phyloP scores from a whole-genome alignment of 2,329 filamentous ascomycete species.

The Plectosphaerella plurivora region DNA sequence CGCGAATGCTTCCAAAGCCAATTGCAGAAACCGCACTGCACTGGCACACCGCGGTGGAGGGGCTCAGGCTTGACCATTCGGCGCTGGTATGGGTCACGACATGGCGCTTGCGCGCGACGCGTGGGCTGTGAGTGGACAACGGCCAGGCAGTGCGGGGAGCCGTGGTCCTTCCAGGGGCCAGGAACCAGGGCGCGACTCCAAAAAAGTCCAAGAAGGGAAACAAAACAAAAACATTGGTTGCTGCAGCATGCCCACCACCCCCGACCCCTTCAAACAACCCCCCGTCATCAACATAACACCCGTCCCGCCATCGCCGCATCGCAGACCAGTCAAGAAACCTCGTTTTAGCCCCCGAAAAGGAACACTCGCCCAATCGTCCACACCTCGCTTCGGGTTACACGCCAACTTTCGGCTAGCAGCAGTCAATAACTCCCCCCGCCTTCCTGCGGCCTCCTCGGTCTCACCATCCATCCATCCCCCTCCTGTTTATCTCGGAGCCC shows the following conservation, averaged over 20 bases:
- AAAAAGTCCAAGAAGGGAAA: conserved; percentile 5
- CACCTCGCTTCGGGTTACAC: background rate
- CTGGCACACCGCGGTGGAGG: background rate
- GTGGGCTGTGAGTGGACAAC: background rate
- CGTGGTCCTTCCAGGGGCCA: too few relatives aligned
- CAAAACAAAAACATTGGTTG: conserved; percentile 23
- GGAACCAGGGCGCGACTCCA: background rate
- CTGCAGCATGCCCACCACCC: conserved; percentile 1
- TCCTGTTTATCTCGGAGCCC: conserved; percentile 1
- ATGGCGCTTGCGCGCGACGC: background rate
- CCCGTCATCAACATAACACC: conserved; percentile 3
- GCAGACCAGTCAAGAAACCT: background rate
- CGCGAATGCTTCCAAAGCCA: too few relatives aligned
- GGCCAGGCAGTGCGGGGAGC: background rate
- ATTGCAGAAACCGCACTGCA: too few relatives aligned
- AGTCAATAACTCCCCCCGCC: background rate
- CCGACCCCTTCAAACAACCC: background rate
- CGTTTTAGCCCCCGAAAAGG: conserved; percentile 1
- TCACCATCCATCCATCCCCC: background rate
- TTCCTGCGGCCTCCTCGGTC: background rate
- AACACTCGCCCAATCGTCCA: background rate
- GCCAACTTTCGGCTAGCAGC: background rate
- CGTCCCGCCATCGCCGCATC: background rate
- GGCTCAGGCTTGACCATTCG: background rate
- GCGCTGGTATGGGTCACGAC: background rate